Percentiles rank a stretch among this genome's conserved stretches.
These are phyloP conservation scores for Lecanicillium sp. DNA, from an alignment of 2,329 filamentous ascomycete species.

Conservation along the genomic window DNA sequence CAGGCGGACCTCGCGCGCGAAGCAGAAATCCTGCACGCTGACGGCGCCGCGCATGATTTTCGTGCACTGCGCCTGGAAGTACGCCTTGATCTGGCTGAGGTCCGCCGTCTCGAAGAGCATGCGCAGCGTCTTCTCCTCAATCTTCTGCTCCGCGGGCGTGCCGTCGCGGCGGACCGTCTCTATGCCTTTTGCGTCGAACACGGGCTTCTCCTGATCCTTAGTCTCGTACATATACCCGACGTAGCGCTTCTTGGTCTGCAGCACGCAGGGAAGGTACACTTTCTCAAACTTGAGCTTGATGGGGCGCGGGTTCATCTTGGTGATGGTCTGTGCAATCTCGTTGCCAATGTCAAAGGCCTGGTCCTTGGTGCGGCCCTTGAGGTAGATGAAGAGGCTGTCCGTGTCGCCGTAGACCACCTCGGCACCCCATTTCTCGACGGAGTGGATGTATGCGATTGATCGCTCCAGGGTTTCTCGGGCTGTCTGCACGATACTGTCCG, in stretches of 20 bases:
- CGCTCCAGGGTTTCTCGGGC: conserved; percentile 91
- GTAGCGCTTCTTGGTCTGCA: conserved; percentile 95
- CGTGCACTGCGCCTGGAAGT: conserved; percentile 82
- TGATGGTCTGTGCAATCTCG: conserved; percentile 84
- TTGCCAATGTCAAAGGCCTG: conserved; percentile 90
- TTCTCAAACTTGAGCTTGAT: conserved; percentile 98
- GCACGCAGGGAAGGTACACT: conserved; percentile 90
- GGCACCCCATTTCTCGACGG: conserved; percentile 78
- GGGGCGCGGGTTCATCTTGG: conserved; percentile 81
- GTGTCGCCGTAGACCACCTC: conserved; percentile 99
- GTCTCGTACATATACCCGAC: conserved; percentile 96
- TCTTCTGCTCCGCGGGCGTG: conserved; percentile 91
- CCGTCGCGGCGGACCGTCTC: conserved; percentile 95
- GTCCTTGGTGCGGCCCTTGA: conserved; percentile 79
- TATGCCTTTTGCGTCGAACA: conserved; percentile 97
- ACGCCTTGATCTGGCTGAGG: conserved; percentile 78
- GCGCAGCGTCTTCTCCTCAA: conserved; percentile 86
- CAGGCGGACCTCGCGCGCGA: conserved; percentile 84
- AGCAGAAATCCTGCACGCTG: conserved; percentile 92
- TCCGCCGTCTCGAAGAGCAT: conserved; percentile 87
- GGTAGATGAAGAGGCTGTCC: conserved; percentile 85
- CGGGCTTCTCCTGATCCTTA: conserved; percentile 66
- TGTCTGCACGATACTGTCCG: conserved; percentile 96
- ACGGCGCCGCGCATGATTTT: conserved; percentile 90
- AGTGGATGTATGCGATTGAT: conserved; percentile 88